phyloP scores from a whole-genome alignment of 345 rosid species.

The Passiflora organensis region DNA sequence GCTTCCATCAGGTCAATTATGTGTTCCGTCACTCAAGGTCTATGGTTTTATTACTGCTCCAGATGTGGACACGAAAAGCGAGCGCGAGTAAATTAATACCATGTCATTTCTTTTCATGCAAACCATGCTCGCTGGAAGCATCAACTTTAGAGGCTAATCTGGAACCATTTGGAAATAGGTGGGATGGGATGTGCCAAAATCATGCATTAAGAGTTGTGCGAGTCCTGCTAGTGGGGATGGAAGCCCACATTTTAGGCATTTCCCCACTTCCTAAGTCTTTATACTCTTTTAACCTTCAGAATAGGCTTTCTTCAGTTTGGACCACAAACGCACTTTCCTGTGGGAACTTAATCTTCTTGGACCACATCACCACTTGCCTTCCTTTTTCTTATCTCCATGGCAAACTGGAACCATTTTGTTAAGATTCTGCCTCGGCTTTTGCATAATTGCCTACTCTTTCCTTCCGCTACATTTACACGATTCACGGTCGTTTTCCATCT shows the following conservation, averaged over 20 bases:
- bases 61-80: too few relatives aligned
- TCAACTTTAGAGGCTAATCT: not conserved
- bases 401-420: slow-evolving; percentile 2
- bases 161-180: slow-evolving; percentile 7
- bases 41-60: too few relatives aligned
- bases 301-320: slow-evolving; percentile 18
- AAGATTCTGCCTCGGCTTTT: not conserved
- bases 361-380: slow-evolving; percentile 43
- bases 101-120: slow-evolving; percentile 1
- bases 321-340: slow-evolving; percentile 41
- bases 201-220: slow-evolving; percentile 14
- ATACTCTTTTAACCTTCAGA: slow-evolving; percentile 14
- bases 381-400: not conserved
- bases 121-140: too few relatives aligned
- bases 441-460: not conserved
- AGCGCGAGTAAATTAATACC: not conserved
- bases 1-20: slow-evolving; percentile 6
- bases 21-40: too few relatives aligned
- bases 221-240: not conserved
- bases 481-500: not conserved
- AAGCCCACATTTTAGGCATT: slow-evolving; percentile 17
- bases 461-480: too few relatives aligned
- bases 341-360: slow-evolving; percentile 21
- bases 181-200: slow-evolving; percentile 1
- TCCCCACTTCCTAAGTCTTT: slow-evolving; percentile 14